Conservation (phyloP, 768 basidiomycete genomes). For the Boletales sp. region DNA sequence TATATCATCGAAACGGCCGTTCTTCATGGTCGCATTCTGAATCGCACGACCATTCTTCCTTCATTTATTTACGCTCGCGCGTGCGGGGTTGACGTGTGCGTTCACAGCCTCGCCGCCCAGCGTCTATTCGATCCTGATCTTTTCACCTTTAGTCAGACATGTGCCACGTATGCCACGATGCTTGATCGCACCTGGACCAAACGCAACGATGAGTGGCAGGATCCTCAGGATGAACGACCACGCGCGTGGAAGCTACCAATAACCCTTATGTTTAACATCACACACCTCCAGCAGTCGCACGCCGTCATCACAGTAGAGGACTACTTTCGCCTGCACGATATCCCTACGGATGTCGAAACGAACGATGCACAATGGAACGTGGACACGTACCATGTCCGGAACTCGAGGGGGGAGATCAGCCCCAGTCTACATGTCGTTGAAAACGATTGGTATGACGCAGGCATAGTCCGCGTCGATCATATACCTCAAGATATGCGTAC, state of each 20-base stretch:
- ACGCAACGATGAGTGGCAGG: conserved; percentile 37
- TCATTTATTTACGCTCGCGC: conserved; percentile 46
- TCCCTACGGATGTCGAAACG: conserved; percentile 31
- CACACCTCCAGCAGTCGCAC: conserved; percentile 34
- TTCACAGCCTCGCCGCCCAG: background rate
- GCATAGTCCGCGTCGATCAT: conserved; percentile 34
- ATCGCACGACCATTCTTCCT: conserved; percentile 43
- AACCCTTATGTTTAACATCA: conserved; percentile 42
- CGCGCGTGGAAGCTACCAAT: conserved; percentile 35
- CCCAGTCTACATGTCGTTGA: conserved; percentile 34
- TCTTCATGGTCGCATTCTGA: conserved; percentile 40
- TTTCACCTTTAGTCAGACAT: conserved; percentile 26
- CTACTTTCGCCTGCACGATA: conserved; percentile 40
- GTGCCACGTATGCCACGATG: conserved; percentile 41
- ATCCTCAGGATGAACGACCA: conserved; percentile 34
- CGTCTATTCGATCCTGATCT: background rate
- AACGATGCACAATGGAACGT: conserved; percentile 38
- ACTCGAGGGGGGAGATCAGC: conserved; percentile 9
- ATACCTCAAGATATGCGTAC: conserved; percentile 30
- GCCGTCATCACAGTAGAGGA: conserved; percentile 39
- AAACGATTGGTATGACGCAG: conserved; percentile 39
- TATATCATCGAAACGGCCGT: conserved; percentile 47
- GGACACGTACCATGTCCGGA: conserved; percentile 29
- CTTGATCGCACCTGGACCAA: conserved; percentile 44
- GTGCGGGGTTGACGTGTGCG: conserved; percentile 37